Base-by-base conservation (phyloP, 257 asterid species). In the Rubia yunnanensis region DNA sequence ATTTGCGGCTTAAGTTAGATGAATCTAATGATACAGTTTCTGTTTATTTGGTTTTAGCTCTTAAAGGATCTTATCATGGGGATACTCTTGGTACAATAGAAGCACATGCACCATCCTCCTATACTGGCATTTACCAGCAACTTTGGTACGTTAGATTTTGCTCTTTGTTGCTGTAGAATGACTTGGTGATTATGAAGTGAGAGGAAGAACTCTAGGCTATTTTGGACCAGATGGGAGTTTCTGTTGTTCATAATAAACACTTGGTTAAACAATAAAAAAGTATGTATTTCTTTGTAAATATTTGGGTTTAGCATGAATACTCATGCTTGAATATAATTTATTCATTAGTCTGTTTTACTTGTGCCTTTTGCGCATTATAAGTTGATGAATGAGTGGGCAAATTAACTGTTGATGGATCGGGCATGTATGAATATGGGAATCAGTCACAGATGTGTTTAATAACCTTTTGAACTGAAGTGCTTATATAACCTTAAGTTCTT, bases 81-180 rank as follows among this genome's bases (percentile, higher is more conserved):
- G 99, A 94, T 84, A 94, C 99, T 64, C 81, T 94, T 78, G 99
- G 99, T 69, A 97, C 99, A 67, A 94, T 94, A 97, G 99, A 94
- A 83, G 99, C 99, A 27, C 97, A 94, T 73, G 96, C 99, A 56
- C 95, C 99, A 66, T 94, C 99, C 22, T 85, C 94, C 41, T 94
- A 86, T 73, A 94, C 99, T 76, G 99, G 95, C 69, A 70, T 90
- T 74, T 94, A 84, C 77, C 99, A 94, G 88, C 99, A 94, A 79
- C 97, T 97, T 70, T 94, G 99, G 99, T 92, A 89, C 57, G 24
- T 70, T 53, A 72, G 48, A 18, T 30, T n/a, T 30, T 49, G 1
- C 44, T 35, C 39, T 10, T 30, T 64, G 11, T 30, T 6, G 24
- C 31, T 48, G 9, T 27, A 26, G 56, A 28, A 26, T 34, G 10